Percentiles rank a stretch among this genome's conserved stretches.
phyloP scores from a whole-genome alignment of 345 rosid genomes.

The Gossypioides kirkii region DNA sequence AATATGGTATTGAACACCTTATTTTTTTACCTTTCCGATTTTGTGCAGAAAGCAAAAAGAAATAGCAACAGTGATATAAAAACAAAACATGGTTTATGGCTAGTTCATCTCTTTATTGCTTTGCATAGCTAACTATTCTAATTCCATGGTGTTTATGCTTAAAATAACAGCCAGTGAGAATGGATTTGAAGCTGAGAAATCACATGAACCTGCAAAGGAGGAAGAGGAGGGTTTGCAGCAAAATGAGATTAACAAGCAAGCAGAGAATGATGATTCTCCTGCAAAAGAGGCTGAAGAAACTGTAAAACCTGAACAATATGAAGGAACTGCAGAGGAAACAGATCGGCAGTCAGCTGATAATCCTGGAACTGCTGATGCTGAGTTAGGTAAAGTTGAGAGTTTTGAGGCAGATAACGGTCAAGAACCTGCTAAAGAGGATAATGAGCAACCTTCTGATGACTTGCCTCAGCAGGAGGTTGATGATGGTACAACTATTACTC shows the following conservation, averaged over 20 bases:
- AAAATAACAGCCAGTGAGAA: constrained; percentile 32
- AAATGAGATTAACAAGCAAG: constrained; percentile 22
- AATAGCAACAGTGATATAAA: not conserved
- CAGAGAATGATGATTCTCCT: constrained; percentile 23
- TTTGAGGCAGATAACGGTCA: not conserved
- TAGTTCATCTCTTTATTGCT: not conserved
- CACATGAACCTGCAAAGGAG: constrained; percentile 19
- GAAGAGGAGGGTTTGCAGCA: constrained; percentile 17
- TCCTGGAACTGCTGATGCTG: not conserved
- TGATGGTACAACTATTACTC: constrained; percentile 37
- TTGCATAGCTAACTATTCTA: not conserved
- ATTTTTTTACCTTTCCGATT: not conserved
- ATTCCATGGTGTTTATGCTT: constrained; percentile 3
- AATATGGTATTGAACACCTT: not conserved
- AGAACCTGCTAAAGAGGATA: not conserved
- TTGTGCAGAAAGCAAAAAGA: not conserved
- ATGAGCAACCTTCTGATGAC: not conserved
- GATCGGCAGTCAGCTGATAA: constrained; percentile 6
- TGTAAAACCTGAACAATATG: constrained; percentile 18
- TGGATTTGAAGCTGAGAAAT: constrained; percentile 34
- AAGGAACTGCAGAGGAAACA: constrained; percentile 6
- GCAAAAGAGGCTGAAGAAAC: constrained; percentile 19
- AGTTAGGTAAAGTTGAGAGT: not conserved
- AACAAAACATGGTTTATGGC: too few relatives aligned
- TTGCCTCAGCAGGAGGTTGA: constrained; percentile 20